Percentiles rank a stretch among this genome's conserved stretches.
Evolutionary conservation across 495 filamentous ascomycete genomes (phyloP).

Genomic region (Penicillium lividum): DNA sequence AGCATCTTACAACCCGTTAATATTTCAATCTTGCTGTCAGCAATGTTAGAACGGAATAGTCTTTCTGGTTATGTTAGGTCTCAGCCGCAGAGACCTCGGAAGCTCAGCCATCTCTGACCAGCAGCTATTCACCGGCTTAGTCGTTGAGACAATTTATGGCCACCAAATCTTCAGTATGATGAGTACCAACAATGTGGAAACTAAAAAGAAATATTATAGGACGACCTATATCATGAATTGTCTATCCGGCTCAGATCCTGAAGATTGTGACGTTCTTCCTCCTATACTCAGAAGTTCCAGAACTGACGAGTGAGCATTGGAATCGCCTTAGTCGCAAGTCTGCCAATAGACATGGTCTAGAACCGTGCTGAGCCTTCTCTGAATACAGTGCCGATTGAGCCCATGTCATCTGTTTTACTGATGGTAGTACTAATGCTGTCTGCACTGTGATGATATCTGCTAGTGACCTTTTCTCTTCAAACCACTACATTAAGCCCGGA

Average conservation of each 20-base stretch:
- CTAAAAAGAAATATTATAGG: neutral
- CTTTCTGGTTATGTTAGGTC: neutral
- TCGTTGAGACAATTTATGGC: neutral
- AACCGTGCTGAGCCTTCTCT: neutral
- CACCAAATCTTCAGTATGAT: neutral
- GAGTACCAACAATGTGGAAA: neutral
- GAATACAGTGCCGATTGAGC: neutral
- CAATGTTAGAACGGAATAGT: too few species aligned
- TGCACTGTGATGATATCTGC: neutral
- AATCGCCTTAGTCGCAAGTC: conserved; percentile 4
- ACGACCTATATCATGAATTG: neutral
- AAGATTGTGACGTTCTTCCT: neutral
- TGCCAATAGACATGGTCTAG: neutral
- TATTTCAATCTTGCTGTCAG: too few species aligned
- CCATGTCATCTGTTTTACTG: neutral
- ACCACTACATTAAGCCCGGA: neutral
- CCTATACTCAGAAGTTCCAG: conserved; percentile 1
- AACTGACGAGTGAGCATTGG: conserved; percentile 1
- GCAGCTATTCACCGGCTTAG: neutral
- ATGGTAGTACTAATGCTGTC: neutral
- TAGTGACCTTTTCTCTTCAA: neutral
- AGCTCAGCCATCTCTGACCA: conserved; percentile 4
- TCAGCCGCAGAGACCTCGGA: neutral
- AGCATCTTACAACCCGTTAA: too few species aligned
- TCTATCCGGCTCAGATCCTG: neutral